These are phyloP conservation scores for Kodamaea arcana DNA, from an alignment of 1,139 yeast species.

Conservation along the genomic window DNA sequence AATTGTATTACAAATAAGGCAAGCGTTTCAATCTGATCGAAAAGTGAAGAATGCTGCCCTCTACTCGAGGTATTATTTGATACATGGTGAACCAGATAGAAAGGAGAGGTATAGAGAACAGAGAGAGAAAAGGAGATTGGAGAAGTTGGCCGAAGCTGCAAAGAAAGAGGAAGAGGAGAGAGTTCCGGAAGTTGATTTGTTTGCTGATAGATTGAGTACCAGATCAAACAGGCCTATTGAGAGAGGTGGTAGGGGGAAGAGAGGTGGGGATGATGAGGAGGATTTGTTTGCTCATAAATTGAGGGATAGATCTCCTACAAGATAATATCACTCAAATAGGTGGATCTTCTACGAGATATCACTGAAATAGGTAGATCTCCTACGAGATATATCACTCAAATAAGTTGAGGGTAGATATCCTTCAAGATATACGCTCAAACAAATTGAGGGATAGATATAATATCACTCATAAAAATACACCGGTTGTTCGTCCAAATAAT, in stretches of 20 bases:
- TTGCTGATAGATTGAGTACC: constrained; percentile 13
- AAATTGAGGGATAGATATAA: too few species aligned
- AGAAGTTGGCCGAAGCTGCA: constrained; percentile 3
- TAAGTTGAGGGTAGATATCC: too few species aligned
- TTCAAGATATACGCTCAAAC: too few species aligned
- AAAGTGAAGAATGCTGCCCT: constrained; percentile 58
- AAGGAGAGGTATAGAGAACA: constrained; percentile 2
- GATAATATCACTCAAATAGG: too few species aligned
- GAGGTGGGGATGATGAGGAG: constrained; percentile 25
- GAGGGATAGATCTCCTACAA: constrained; percentile 19
- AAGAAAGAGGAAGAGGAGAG: constrained; percentile 7
- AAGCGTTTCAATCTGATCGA: constrained; percentile 50
- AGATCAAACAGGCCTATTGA: not conserved
- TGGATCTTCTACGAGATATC: too few species aligned
- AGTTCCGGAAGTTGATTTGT: constrained; percentile 11
- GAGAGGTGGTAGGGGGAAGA: not conserved
- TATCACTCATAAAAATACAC: too few species aligned
- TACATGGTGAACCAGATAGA: constrained; percentile 73
- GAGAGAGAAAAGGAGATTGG: constrained; percentile 18
- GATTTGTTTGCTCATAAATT: constrained; percentile 36
- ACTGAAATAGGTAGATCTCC: too few species aligned
- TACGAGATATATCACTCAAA: too few species aligned
- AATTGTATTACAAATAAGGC: constrained; percentile 42
- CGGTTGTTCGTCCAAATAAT: too few species aligned
- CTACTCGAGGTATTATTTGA: constrained; percentile 61